These are phyloP conservation scores for Iodosphaeria phyllophila DNA, from an alignment of 2,329 filamentous ascomycete genomes.

Conservation along the genomic window DNA sequence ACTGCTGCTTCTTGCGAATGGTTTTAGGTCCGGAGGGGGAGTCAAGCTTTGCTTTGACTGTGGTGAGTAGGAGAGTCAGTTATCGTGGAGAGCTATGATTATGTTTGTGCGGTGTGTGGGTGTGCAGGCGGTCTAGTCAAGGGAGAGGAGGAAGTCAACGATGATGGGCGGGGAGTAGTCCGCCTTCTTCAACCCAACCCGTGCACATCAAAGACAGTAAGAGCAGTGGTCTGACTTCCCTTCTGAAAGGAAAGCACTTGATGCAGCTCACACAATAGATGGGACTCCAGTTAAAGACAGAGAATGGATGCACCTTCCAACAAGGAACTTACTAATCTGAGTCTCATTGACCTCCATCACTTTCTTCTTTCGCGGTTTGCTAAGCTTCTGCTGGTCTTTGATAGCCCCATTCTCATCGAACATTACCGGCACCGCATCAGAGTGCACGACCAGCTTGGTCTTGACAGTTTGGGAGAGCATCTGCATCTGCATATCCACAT, in stretches of 20 bases:
- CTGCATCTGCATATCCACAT: too few species aligned
- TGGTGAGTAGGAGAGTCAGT: slow-evolving; percentile 11
- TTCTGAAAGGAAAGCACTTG: too few species aligned
- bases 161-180: too few species aligned
- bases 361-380: slow-evolving; percentile 51
- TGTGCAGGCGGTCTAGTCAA: too few species aligned
- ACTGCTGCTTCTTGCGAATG: slow-evolving; percentile 49
- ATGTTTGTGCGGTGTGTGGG: too few species aligned
- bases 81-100: background rate
- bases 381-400: slow-evolving; percentile 24
- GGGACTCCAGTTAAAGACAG: too few species aligned
- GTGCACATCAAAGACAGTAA: too few species aligned
- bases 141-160: too few species aligned
- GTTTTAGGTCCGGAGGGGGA: slow-evolving; percentile 76
- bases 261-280: slow-evolving; percentile 1
- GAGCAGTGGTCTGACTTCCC: too few species aligned
- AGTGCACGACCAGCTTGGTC: slow-evolving; percentile 23
- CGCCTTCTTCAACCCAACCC: too few species aligned
- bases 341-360: slow-evolving; percentile 76
- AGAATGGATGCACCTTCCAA: too few species aligned
- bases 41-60: slow-evolving; percentile 84
- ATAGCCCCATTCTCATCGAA: slow-evolving; percentile 42
- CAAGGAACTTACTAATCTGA: slow-evolving; percentile 71
- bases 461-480: slow-evolving; percentile 11
- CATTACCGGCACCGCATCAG: slow-evolving; percentile 22